Evolutionary conservation across 345 rosid genomes (phyloP), one percentile per base, ranked within the genome.

Genomic region (Eucalyptus erythrocorys): DNA sequence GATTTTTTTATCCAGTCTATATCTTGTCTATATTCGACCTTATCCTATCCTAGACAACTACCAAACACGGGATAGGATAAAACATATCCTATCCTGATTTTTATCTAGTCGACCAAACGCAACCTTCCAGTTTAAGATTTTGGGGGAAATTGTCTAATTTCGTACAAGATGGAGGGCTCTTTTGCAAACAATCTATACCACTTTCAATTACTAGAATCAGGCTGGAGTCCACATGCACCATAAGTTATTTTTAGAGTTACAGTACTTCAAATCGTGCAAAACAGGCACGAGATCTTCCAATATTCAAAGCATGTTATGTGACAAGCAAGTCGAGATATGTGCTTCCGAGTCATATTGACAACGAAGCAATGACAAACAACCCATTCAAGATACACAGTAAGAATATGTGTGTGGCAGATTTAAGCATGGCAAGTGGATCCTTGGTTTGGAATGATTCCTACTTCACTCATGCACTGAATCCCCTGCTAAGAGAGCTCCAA

Each of bases 401-500:
- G 80, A 68, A 34, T 16, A 34, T 68, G 40, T 34, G 22, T 34
- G 26, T 19, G 3, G 43, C 43, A 68, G 43, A 68, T 8, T 32
- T 68, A 68, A 68, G 43, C 43, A 68, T 68, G 80, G 43, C 80
- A 68, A 68, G 24, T 2, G 49, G 26, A 34, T 48, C 68, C 32
- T 45, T 37, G 4, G 45, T n/a, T 8, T 7, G 64, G 32, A 16
- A 59, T 64, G 48, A 82, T 47, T 59, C 6, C 34, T 61, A 14
- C 27, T 89, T 57, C 17, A 21, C 48, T 87, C 91, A 96, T 43
- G 98, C 99, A 89, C 96, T 94, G 95, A 96, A 96, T 40, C 99
- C 98, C 10, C 88, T 93, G 90, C 92, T 90, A 88, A 96, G 95
- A 82, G 96, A 95, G 94, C 99, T 98, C 98, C 96, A 96, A n/a